These are phyloP conservation scores for Phyllosticta citrichinensis DNA, from an alignment of 2,329 filamentous ascomycete species.

Conservation along the genomic window DNA sequence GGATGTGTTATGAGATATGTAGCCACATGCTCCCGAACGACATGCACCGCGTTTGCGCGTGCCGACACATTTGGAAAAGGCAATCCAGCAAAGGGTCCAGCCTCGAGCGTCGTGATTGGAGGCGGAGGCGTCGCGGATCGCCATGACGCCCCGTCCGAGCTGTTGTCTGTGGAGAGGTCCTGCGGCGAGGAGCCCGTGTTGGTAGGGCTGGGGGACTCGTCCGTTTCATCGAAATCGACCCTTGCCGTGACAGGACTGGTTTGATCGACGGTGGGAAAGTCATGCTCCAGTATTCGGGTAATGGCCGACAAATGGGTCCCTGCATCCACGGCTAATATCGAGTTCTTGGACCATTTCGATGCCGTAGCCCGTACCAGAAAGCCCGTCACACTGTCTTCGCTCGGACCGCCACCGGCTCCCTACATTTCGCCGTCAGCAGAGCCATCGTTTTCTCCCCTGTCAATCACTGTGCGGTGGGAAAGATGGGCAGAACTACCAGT, in stretches of 20 bases:
- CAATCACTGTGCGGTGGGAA: not conserved
- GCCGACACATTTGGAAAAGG: slow-evolving; percentile 56
- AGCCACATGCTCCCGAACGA: slow-evolving; percentile 71
- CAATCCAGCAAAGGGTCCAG: slow-evolving; percentile 72
- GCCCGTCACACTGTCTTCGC: slow-evolving; percentile 81
- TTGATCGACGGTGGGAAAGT: slow-evolving; percentile 36
- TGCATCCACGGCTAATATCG: slow-evolving; percentile 84
- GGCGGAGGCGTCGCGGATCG: slow-evolving; percentile 4
- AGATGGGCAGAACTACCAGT: not conserved
- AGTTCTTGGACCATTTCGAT: slow-evolving; percentile 70
- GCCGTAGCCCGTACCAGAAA: slow-evolving; percentile 76
- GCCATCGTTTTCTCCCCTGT: not conserved
- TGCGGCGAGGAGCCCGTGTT: not conserved
- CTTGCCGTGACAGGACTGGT: slow-evolving; percentile 1
- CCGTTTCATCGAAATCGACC: slow-evolving; percentile 1
- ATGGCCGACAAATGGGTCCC: slow-evolving; percentile 85
- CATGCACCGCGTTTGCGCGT: slow-evolving; percentile 68
- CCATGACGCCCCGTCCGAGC: slow-evolving; percentile 3
- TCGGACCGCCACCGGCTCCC: slow-evolving; percentile 84
- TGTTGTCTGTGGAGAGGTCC: not conserved
- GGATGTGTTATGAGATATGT: slow-evolving; percentile 91
- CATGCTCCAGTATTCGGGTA: slow-evolving; percentile 58
- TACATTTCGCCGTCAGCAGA: slow-evolving; percentile 27
- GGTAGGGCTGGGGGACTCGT: slow-evolving; percentile 7
- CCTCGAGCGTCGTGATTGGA: slow-evolving; percentile 47